These are phyloP conservation scores for Cornus controversa DNA, from an alignment of 148 eudicot genomes.

Conservation along the genomic window DNA sequence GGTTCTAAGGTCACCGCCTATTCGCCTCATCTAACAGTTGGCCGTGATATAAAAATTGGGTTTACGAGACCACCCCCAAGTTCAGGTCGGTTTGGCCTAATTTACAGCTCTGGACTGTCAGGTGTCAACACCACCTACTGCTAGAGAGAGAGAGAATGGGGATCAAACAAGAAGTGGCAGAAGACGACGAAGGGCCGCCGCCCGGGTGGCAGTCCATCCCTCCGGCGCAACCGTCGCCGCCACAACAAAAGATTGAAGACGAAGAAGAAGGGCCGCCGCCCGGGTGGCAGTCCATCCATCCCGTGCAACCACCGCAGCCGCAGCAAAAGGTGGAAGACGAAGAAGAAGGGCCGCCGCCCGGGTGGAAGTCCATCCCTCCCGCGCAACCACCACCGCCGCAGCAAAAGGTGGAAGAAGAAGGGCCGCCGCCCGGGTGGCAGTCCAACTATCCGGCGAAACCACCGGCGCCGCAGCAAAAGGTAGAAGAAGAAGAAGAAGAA, in stretches of 20 bases:
- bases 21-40: no score
- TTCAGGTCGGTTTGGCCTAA: no score
- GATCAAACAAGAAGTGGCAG: not conserved
- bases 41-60: no score
- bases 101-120: no score
- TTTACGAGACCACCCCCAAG: no score
- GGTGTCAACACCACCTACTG: no score
- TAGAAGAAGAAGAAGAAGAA: no score
- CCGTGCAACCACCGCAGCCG: not conserved
- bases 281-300: no score
- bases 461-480: not conserved
- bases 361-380: constrained; percentile 23
- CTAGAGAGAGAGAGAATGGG: not conserved
- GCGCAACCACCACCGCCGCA: constrained; percentile 8
- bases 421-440: constrained; percentile 31
- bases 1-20: no score
- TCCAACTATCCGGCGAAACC: constrained; percentile 17
- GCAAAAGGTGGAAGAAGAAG: constrained; percentile 16
- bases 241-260: not conserved
- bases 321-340: constrained; percentile 16
- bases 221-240: constrained; percentile 14
- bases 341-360: constrained; percentile 35
- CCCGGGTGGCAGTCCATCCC: constrained; percentile 23
- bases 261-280: no score
- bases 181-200: not conserved